Conservation (phyloP, 176 grass and related monocot genomes). For the Stipa capillata region DNA sequence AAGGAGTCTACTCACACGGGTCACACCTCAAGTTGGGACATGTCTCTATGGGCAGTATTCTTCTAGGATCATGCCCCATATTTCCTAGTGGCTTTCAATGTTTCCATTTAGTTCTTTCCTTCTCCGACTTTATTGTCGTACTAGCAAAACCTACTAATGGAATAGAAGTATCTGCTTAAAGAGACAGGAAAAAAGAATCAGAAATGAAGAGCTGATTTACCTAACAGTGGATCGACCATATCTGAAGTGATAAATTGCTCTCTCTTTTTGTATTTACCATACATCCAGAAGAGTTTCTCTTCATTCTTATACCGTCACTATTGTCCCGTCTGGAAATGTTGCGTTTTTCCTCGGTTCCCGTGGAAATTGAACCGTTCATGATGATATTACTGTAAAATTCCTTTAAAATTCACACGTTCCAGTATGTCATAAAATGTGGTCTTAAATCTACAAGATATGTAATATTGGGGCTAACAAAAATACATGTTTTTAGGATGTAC, state of each 20-base stretch:
- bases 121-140: not conserved
- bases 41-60: slow-evolving; percentile 19
- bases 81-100: not conserved
- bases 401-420: too few species aligned
- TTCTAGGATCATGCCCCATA: slow-evolving; percentile 17
- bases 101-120: slow-evolving; percentile 10
- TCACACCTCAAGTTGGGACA: slow-evolving; percentile 11
- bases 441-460: not conserved
- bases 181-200: not conserved
- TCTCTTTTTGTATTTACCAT: too few species aligned
- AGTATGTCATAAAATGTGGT: too few species aligned
- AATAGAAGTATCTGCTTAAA: not conserved
- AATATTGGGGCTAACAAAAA: not conserved
- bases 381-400: too few species aligned
- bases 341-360: too few species aligned
- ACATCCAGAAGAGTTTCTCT: not conserved
- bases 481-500: not conserved
- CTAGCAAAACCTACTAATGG: not conserved
- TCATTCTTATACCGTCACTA: too few species aligned
- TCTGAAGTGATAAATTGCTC: not conserved
- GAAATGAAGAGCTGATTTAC: too few species aligned
- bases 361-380: too few species aligned
- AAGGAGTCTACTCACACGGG: not conserved
- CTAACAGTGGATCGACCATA: not conserved
- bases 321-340: too few species aligned